Conservation (phyloP, 805 yeast genomes). For the Lipomyces kockii region DNA sequence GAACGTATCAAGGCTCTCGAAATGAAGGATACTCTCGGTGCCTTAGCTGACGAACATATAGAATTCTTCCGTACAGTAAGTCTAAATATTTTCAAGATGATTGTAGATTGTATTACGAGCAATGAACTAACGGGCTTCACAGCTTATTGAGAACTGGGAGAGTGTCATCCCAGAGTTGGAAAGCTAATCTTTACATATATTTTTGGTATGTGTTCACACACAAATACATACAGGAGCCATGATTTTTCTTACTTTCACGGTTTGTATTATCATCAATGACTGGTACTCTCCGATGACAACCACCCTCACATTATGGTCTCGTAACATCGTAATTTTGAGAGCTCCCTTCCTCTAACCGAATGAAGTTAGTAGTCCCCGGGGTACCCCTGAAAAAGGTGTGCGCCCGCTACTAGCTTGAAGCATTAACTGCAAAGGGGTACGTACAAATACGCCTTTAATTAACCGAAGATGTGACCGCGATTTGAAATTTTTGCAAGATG, state of each 20-base stretch:
- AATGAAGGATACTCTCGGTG: constrained; percentile 68
- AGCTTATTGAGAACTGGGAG: constrained; percentile 32
- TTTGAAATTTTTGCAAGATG: not conserved
- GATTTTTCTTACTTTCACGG: not conserved
- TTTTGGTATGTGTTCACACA: not conserved
- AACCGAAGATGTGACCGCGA: not conserved
- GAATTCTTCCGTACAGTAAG: constrained; percentile 61
- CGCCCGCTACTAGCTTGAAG: not conserved
- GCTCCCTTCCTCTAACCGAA: not conserved
- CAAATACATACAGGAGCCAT: too few species aligned
- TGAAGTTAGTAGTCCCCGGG: not conserved
- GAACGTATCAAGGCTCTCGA: constrained; percentile 81
- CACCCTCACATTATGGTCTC: not conserved
- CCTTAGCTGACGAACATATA: constrained; percentile 77
- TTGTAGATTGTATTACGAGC: not conserved
- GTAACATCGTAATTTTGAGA: too few species aligned
- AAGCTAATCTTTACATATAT: not conserved
- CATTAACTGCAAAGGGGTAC: not conserved
- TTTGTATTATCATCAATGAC: not conserved
- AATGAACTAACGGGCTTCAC: not conserved
- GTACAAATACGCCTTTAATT: not conserved
- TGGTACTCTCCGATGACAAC: not conserved
- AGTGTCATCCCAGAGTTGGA: constrained; percentile 31
- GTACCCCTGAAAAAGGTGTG: not conserved
- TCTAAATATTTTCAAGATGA: constrained; percentile 39